A percentile compares a stretch with the other conserved stretches of the same genome.
These are phyloP conservation scores for Cladophialophora bantiana DNA, from an alignment of 2,329 filamentous ascomycete species.

Conservation along the genomic window DNA sequence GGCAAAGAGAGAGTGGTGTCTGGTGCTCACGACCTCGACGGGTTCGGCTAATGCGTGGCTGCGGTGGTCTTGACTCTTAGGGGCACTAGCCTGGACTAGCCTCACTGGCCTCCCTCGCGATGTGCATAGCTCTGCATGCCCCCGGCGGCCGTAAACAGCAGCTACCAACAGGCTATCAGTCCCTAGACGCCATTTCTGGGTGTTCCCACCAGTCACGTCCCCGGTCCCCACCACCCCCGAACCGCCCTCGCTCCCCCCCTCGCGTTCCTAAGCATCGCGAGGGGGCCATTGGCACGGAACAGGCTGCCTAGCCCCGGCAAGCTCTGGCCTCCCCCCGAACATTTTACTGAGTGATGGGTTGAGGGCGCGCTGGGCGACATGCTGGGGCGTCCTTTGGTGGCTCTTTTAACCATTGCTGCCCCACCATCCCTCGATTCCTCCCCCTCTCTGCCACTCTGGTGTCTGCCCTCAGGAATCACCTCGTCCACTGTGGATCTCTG, in stretches of 20 bases:
- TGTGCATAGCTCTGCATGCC: slow-evolving; percentile 5
- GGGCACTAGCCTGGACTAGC: slow-evolving; percentile 9
- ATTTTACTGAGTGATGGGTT: slow-evolving; percentile 4
- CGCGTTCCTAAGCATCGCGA: slow-evolving; percentile 2
- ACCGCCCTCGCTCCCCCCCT: not conserved
- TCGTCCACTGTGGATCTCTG: slow-evolving; percentile 20
- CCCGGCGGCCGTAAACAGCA: slow-evolving; percentile 5
- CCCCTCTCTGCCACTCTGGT: slow-evolving; percentile 12
- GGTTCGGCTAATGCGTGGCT: slow-evolving; percentile 15
- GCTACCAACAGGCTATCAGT: not conserved
- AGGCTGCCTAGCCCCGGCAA: not conserved
- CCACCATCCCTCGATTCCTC: slow-evolving; percentile 30
- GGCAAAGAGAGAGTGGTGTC: not conserved
- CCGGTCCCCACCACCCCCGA: not conserved
- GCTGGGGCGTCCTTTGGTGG: slow-evolving; percentile 24
- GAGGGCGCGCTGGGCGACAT: slow-evolving; percentile 1
- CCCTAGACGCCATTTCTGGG: slow-evolving; percentile 3
- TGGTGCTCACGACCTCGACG: slow-evolving; percentile 3
- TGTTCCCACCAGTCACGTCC: not conserved
- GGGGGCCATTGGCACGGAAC: slow-evolving; percentile 3
- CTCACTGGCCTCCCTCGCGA: slow-evolving; percentile 18
- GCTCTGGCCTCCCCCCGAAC: not conserved
- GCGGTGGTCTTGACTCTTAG: not conserved
- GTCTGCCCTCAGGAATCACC: slow-evolving; percentile 23
- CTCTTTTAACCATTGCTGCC: slow-evolving; percentile 26